phyloP scores from a whole-genome alignment of 164 flowering plant genomes.

The Cinnamomum chago region DNA sequence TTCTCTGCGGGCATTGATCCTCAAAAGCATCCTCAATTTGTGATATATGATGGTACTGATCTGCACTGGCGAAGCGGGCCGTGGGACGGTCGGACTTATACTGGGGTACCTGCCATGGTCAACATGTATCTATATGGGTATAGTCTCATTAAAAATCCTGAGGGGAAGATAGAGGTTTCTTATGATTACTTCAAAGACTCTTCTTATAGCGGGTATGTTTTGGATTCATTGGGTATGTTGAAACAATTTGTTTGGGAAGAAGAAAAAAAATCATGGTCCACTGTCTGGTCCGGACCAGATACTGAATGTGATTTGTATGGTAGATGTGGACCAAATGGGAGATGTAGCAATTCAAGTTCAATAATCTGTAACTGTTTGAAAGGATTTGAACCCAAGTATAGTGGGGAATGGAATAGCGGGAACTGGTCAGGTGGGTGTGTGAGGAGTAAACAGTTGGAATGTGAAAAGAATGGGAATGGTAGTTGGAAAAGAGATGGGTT shows the following conservation, averaged over 20 bases:
- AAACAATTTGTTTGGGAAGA: background rate
- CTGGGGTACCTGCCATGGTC: background rate
- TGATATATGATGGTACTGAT: background rate
- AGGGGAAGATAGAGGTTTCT: background rate
- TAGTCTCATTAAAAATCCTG: background rate
- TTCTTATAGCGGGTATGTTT: background rate
- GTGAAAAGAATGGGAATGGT: slow-evolving; percentile 10
- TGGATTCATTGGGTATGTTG: background rate
- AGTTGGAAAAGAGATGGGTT: background rate
- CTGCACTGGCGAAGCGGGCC: background rate
- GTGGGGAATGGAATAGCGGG: slow-evolving; percentile 7
- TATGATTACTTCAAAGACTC: background rate
- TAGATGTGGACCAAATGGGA: slow-evolving; percentile 15
- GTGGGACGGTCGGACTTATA: background rate
- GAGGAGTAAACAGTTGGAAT: slow-evolving; percentile 12
- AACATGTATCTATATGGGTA: background rate
- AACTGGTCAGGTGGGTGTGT: slow-evolving; percentile 17
- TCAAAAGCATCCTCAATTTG: background rate
- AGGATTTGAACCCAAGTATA: slow-evolving; percentile 13
- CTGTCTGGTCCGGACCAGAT: background rate
- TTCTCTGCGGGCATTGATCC: background rate
- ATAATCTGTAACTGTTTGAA: slow-evolving; percentile 13
- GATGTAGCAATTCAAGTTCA: slow-evolving; percentile 2
- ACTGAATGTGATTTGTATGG: slow-evolving; percentile 11
- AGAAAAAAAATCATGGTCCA: background rate